phyloP scores from a whole-genome alignment of 768 basidiomycete species.

The Amanita phalloides region DNA sequence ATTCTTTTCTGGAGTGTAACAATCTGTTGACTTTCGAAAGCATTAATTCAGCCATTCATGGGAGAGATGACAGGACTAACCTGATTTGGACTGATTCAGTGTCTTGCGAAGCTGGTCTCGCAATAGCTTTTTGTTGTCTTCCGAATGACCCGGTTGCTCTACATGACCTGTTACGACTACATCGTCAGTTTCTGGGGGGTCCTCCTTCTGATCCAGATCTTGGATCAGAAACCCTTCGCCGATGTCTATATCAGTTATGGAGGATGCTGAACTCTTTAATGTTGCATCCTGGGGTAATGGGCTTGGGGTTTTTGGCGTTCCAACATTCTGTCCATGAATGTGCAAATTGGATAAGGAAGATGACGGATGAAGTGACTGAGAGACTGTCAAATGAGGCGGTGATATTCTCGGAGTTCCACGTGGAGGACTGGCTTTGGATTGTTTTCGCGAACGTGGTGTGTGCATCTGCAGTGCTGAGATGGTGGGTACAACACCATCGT shows the following conservation, averaged over 20 bases:
- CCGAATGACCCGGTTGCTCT: slow-evolving; percentile 31
- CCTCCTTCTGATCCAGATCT: slow-evolving; percentile 56
- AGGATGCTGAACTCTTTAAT: slow-evolving; percentile 60
- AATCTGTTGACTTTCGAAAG: slow-evolving; percentile 2
- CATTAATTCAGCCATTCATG: neutral
- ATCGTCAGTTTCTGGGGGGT: slow-evolving; percentile 43
- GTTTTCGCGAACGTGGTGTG: slow-evolving; percentile 6
- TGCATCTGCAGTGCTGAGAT: neutral
- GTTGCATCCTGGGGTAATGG: slow-evolving; percentile 12
- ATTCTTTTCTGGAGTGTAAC: slow-evolving; percentile 16
- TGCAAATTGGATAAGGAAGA: slow-evolving; percentile 49
- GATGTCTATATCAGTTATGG: slow-evolving; percentile 55
- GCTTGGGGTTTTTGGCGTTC: slow-evolving; percentile 20
- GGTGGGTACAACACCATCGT: no score
- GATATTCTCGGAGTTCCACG: slow-evolving; percentile 18
- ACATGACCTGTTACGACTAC: slow-evolving; percentile 34
- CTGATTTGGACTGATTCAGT: slow-evolving; percentile 40
- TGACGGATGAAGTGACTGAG: slow-evolving; percentile 38
- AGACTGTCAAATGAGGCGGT: slow-evolving; percentile 43
- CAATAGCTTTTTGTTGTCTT: slow-evolving; percentile 50
- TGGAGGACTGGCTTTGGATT: neutral
- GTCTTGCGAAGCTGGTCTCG: slow-evolving; percentile 67
- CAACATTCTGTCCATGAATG: slow-evolving; percentile 37
- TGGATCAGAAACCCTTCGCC: slow-evolving; percentile 62
- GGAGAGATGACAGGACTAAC: slow-evolving; percentile 19